Percentiles rank a stretch among this genome's conserved stretches.
Evolutionary conservation across 2,329 filamentous ascomycete species (phyloP).

Genomic region (Fusarium avenaceum): DNA sequence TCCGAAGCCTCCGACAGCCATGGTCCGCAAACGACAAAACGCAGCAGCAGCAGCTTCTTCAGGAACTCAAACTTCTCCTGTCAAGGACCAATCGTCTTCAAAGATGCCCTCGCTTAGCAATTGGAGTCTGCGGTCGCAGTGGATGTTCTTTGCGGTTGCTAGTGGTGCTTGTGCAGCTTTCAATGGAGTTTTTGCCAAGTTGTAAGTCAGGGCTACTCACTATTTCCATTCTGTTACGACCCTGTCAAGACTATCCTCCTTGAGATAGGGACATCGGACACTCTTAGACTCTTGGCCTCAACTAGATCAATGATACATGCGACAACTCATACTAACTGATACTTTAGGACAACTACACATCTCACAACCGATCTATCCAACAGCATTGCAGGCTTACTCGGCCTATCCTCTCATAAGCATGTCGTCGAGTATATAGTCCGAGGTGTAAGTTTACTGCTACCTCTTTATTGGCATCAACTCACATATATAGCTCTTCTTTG

Average conservation of each 20-base stretch:
- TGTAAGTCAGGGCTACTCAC: constrained; percentile 65
- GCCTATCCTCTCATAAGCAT: constrained; percentile 57
- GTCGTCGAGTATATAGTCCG: constrained; percentile 64
- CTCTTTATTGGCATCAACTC: constrained; percentile 15
- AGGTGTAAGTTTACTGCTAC: constrained; percentile 56
- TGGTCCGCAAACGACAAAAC: constrained; percentile 50
- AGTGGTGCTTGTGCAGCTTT: constrained; percentile 84
- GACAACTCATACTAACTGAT: constrained; percentile 6
- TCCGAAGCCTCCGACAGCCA: constrained; percentile 41
- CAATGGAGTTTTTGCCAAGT: constrained; percentile 86
- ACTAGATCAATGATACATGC: background rate
- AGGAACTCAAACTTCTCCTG: constrained; percentile 9
- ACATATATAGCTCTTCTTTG: constrained; percentile 74
- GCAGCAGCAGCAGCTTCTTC: constrained; percentile 15
- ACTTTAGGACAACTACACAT: constrained; percentile 67
- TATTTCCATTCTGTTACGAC: background rate
- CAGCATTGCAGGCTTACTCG: constrained; percentile 60
- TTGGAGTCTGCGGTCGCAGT: constrained; percentile 60
- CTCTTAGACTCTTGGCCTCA: background rate
- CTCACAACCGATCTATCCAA: constrained; percentile 65
- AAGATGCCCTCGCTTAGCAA: constrained; percentile 27
- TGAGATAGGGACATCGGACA: background rate
- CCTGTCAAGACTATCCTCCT: background rate
- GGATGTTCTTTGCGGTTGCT: constrained; percentile 78
- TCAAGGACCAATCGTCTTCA: constrained; percentile 14